Percentiles rank a stretch among this genome's conserved stretches.
These are phyloP conservation scores for Pezicula radicicola DNA, from an alignment of 2,329 filamentous ascomycete species.

Conservation along the genomic window DNA sequence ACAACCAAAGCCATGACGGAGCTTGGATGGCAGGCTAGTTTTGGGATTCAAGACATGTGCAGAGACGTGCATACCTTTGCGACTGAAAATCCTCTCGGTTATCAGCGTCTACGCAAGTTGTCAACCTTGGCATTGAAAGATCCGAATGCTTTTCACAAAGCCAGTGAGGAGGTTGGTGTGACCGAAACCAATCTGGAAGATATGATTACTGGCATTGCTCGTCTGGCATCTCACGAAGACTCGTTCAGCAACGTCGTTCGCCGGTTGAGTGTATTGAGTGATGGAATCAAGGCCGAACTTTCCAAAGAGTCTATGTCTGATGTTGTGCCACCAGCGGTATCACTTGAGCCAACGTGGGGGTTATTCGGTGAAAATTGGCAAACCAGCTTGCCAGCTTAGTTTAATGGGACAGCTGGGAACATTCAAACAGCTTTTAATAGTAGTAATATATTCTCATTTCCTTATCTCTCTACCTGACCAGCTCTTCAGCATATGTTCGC, in stretches of 20 bases:
- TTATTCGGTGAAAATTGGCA: background rate
- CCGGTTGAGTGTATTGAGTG: background rate
- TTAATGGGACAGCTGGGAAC: background rate
- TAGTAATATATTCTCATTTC: too few species aligned
- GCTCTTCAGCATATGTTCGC: too few species aligned
- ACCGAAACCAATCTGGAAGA: background rate
- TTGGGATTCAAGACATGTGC: constrained; percentile 12
- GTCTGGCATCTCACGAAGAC: background rate
- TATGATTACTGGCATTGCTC: background rate
- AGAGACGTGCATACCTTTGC: constrained; percentile 11
- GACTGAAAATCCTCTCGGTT: constrained; percentile 3
- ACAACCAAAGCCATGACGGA: constrained; percentile 36
- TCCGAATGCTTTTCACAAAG: constrained; percentile 1
- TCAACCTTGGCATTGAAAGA: constrained; percentile 3
- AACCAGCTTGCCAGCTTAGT: background rate
- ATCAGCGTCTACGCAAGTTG: constrained; percentile 1
- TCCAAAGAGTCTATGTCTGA: background rate
- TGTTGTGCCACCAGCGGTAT: background rate
- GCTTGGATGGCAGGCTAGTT: constrained; percentile 38
- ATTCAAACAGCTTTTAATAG: too few species aligned
- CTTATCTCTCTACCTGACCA: too few species aligned
- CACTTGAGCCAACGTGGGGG: background rate
- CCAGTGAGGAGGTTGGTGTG: constrained; percentile 2
- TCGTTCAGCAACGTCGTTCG: background rate
- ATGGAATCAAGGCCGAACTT: background rate